phyloP scores from a whole-genome alignment of 2,329 filamentous ascomycete species.

The Polytolypa hystricis region DNA sequence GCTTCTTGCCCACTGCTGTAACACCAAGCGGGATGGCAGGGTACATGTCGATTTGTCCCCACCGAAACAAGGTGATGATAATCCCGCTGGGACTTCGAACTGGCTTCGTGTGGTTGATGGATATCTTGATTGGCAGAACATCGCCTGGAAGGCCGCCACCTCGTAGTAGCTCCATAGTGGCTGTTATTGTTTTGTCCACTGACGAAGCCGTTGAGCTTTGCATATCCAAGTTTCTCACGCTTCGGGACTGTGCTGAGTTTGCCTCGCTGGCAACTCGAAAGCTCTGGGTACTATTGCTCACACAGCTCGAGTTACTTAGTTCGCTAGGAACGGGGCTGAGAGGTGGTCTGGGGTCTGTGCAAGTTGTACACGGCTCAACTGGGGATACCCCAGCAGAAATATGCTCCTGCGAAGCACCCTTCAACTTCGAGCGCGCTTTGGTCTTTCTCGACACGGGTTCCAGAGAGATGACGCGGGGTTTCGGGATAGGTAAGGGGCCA shows the following conservation, averaged over 20 bases:
- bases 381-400: constrained; percentile 29
- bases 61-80: constrained; percentile 82
- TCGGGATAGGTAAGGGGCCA: constrained; percentile 60
- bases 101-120: constrained; percentile 75
- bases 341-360: constrained; percentile 21
- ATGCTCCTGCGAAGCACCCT: constrained; percentile 31
- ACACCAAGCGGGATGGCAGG: constrained; percentile 49
- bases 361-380: constrained; percentile 16
- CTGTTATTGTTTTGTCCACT: constrained; percentile 71
- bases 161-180: constrained; percentile 69
- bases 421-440: constrained; percentile 43
- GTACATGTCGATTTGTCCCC: constrained; percentile 78
- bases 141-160: constrained; percentile 82
- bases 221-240: constrained; percentile 36
- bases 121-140: constrained; percentile 64
- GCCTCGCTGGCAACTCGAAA: constrained; percentile 42
- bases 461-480: constrained; percentile 71
- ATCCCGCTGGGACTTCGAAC: constrained; percentile 87
- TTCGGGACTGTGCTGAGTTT: constrained; percentile 27
- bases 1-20: constrained; percentile 54
- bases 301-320: constrained; percentile 57
- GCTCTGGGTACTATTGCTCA: constrained; percentile 53
- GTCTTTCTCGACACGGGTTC: constrained; percentile 70
- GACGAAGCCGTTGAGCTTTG: constrained; percentile 42
- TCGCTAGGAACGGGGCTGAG: constrained; percentile 50